Evolutionary conservation across 2,329 filamentous ascomycete genomes (phyloP), one percentile per base, ranked within the genome.

Genomic region (Byssochlamys sp.): DNA sequence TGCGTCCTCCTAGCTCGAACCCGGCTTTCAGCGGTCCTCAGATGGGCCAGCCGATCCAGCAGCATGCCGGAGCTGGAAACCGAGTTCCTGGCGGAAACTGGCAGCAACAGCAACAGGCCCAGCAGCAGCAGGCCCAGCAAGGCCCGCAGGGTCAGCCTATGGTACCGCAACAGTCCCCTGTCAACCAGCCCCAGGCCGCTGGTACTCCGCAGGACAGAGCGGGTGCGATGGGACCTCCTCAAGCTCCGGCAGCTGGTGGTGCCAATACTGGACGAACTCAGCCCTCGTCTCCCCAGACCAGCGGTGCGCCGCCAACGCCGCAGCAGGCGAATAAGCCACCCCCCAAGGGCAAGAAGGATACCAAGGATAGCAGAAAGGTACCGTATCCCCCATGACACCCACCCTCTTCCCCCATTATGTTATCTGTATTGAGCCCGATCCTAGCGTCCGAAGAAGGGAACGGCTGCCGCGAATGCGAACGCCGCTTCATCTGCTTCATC

Each of bases 1-100:
- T 90, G 77, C 81, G 87, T 56, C 77, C 75, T 53, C 78, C 80
- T 12, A 81, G 79, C 55, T 81, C 80, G 56, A 80, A 82, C 61
- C 79, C 80, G 45, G 68, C 69, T 50, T 77, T 77, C 60, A 75
- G 66, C 56, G 73, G 69, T 19, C 67, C 71, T 50, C 73, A 72
- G 57, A 77, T 73, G 66, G 71, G 70, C 19, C 76, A 79, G 62
- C 75, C 79, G 53, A 71, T 78, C 62, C 66, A 66, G 59, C 63
- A 61, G 49, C 69, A 70, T 55, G 68, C 70, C 51, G 73, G 69
- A 49, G 64, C 67, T 54, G 69, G 61, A 45, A 67, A 68, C 57
- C 72, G 76, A 50, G 69, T 78, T 66, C 72, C 73, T 33, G 71
- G 68, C 58, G 71, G 67, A 55, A 70, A 67, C 60, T 77, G 75